These are phyloP conservation scores for Primulina huaijiensis DNA, from an alignment of 257 asterid genomes.

Conservation along the genomic window DNA sequence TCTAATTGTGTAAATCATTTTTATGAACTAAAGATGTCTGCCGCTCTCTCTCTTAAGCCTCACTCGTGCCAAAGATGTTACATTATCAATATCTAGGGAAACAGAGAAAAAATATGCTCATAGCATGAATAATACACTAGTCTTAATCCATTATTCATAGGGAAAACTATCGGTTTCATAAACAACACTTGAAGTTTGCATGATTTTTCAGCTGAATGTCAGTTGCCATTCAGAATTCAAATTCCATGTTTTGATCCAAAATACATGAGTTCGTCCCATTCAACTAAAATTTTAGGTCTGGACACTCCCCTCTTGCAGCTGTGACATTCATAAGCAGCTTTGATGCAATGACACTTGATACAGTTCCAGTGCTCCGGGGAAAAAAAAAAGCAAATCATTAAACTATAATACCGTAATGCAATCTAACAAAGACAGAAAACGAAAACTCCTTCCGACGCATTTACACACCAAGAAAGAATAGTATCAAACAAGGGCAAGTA, in stretches of 20 bases:
- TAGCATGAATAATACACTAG: neutral
- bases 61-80: neutral
- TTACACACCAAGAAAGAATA: neutral
- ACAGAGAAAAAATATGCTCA: neutral
- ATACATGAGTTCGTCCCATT: neutral
- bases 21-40: neutral
- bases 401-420: slow-evolving; percentile 12
- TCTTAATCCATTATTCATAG: neutral
- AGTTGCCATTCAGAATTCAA: neutral
- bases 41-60: neutral
- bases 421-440: neutral
- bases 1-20: neutral
- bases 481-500: neutral
- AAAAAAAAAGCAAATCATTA: neutral
- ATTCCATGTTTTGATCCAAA: neutral
- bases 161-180: neutral
- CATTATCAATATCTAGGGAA: neutral
- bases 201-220: neutral
- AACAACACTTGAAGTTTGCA: neutral
- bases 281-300: neutral
- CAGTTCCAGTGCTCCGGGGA: slow-evolving; percentile 10
- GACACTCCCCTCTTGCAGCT: neutral
- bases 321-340: neutral
- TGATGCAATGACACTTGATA: slow-evolving; percentile 1
- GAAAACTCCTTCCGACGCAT: neutral